A percentile compares a stretch with the other conserved stretches of the same genome.
phyloP scores from a whole-genome alignment of 2,329 filamentous ascomycete genomes.

The Fusarium nematophilum region DNA sequence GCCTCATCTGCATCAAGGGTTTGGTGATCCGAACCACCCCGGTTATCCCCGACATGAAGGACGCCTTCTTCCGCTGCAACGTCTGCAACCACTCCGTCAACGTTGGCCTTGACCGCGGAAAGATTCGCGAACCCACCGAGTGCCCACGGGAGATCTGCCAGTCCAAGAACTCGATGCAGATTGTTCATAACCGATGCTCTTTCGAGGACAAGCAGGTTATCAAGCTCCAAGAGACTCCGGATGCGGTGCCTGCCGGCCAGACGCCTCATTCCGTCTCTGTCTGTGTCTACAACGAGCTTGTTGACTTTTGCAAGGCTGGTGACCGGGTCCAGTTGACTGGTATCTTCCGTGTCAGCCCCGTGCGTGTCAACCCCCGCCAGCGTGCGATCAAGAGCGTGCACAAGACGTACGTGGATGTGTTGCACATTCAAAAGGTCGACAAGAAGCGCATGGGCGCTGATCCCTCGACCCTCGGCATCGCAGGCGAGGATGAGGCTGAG shows the following conservation, averaged over 20 bases:
- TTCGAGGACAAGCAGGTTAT: constrained; percentile 99
- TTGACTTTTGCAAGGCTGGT: constrained; percentile 98
- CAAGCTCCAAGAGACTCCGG: constrained; percentile 97
- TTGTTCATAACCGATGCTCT: constrained; percentile 93
- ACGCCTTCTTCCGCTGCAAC: constrained; percentile 96
- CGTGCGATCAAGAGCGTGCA: constrained; percentile 93
- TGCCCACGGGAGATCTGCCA: constrained; percentile 87
- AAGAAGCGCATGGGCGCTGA: constrained; percentile 95
- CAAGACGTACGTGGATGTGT: constrained; percentile 96
- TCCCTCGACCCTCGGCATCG: constrained; percentile 84
- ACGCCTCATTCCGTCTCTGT: constrained; percentile 97
- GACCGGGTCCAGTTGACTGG: constrained; percentile 95
- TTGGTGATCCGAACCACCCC: constrained; percentile 95
- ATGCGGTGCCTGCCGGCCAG: constrained; percentile 93
- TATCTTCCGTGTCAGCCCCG: constrained; percentile 94
- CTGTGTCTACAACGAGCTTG: constrained; percentile 95
- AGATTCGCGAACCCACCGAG: constrained; percentile 92
- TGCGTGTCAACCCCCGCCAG: constrained; percentile 93
- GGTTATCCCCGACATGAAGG: constrained; percentile 98
- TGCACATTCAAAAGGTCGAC: constrained; percentile 97
- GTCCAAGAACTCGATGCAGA: constrained; percentile 95
- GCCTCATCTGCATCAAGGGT: constrained; percentile 93
- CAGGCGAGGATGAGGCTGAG: constrained; percentile 73
- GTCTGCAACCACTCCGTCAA: constrained; percentile 92
- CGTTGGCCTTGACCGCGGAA: constrained; percentile 93